phyloP scores from a whole-genome alignment of 345 rosid genomes.

The Corymbia maculata region DNA sequence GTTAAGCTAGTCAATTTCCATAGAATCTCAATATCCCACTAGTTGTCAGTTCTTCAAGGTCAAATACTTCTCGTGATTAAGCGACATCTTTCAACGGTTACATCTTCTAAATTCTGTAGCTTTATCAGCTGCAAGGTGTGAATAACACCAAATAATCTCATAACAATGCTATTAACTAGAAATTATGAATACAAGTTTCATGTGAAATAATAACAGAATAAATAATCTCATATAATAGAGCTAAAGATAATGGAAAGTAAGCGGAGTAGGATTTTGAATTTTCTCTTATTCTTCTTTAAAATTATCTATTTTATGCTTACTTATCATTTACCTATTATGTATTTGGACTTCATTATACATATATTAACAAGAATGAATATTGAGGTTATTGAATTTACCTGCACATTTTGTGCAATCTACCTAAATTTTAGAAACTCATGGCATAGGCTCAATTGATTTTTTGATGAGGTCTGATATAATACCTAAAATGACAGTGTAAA shows the following conservation, averaged over 20 bases:
- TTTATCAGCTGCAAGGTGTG: background rate
- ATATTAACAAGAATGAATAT: accelerated
- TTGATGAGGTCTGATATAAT: too few species aligned
- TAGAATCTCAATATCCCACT: background rate
- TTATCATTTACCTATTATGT: background rate
- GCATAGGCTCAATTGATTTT: too few species aligned
- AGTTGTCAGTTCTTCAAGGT: background rate
- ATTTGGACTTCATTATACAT: too few species aligned
- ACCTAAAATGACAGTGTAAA: too few species aligned
- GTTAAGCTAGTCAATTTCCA: background rate
- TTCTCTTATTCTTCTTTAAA: too few species aligned
- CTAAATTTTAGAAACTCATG: too few species aligned
- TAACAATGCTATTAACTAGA: too few species aligned
- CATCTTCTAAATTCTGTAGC: background rate
- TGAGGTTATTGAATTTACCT: too few species aligned
- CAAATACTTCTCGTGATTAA: background rate
- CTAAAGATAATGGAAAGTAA: background rate
- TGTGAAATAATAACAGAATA: background rate
- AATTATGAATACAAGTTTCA: background rate
- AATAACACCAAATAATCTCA: background rate
- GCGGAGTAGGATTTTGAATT: background rate
- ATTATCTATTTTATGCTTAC: background rate
- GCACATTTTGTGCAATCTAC: too few species aligned
- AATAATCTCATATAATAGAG: background rate
- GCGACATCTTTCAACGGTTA: background rate